These are phyloP conservation scores for Drechslera avenae DNA, from an alignment of 2,329 filamentous ascomycete species.

Conservation along the genomic window DNA sequence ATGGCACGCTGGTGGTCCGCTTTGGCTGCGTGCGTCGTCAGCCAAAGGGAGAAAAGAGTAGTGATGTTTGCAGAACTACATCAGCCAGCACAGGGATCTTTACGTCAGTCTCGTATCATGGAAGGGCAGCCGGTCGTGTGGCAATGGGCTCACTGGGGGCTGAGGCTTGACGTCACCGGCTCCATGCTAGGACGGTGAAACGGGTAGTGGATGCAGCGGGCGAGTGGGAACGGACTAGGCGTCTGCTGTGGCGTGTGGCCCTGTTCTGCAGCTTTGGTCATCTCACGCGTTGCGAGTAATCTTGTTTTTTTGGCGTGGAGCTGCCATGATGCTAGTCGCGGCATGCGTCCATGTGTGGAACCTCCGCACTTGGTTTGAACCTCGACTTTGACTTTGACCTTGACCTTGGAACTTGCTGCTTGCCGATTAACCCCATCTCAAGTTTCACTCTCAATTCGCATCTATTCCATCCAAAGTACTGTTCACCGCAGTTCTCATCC, in stretches of 20 bases:
- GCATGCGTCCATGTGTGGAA: conserved; percentile 5
- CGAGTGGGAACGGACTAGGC: conserved; percentile 9
- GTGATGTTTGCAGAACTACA: not conserved
- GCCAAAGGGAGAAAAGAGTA: conserved; percentile 2
- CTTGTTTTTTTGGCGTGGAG: conserved; percentile 44
- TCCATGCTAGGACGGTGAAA: not conserved
- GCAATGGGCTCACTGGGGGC: not conserved
- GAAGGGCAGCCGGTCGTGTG: conserved; percentile 5
- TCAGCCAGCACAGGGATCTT: not conserved
- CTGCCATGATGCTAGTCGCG: conserved; percentile 17
- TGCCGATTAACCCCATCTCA: conserved; percentile 6
- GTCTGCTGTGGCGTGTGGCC: conserved; percentile 14
- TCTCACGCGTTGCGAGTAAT: conserved; percentile 33
- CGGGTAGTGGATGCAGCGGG: not conserved
- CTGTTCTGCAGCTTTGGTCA: conserved; percentile 4
- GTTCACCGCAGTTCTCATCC: not conserved
- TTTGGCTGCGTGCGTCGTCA: conserved; percentile 21
- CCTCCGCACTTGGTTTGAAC: conserved; percentile 15
- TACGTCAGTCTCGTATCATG: conserved; percentile 5
- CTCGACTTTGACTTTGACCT: conserved; percentile 12
- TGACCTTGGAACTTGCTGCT: conserved; percentile 1
- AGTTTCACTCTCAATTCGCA: not conserved
- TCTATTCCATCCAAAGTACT: conserved; percentile 4
- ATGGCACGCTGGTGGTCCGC: not conserved
- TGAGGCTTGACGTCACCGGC: conserved; percentile 29